Evolutionary conservation across 2,329 filamentous ascomycete genomes (phyloP), one percentile per base, ranked within the genome.

Genomic region (Curvularia hawaiiensis): DNA sequence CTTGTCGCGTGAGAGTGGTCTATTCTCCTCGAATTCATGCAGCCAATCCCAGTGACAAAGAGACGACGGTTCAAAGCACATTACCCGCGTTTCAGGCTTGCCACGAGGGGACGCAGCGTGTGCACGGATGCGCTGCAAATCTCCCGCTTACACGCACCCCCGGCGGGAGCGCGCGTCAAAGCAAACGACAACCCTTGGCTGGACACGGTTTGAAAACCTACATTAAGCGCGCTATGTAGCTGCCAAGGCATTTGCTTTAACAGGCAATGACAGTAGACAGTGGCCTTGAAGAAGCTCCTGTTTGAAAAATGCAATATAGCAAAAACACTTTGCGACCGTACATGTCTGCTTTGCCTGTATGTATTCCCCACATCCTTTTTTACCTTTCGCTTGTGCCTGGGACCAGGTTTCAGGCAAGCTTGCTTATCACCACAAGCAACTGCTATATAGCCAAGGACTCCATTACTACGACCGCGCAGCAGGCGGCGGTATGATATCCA

Each of bases 41-140:
- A 43, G 44, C 38, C 47, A 43, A 33, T 28, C 52, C 52, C 30
- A 48, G 45, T 16, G n/a, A 18, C 16, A 58, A 58, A 47, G 28
- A 47, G 33, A 41, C 47, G 20, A 46, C 33, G 28, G 51, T 58
- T 35, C 50, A 51, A 18, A 30, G 44, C 26, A 45, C 49, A 52
- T 44, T 51, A 45, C 50, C 54, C 50, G 46, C 50, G 48, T 61
- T 59, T 56, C 56, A 59, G 53, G 47, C 59, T 50, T 53, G 56
- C 52, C 52, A 61, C 56, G 52, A 59, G 51, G 56, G 38, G 50
- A 56, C 22, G 56, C 41, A 41, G 52, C 41, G 30, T 48, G 31
- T 50, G 56, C 52, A 59, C 52, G 46, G 56, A 59, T 61, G 56
- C 45, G 50, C 50, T 56, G 59, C 56, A 54, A 61, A 59, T 59